Base-by-base conservation (phyloP, 768 basidiomycete species). In the Boletus reticuloceps region DNA sequence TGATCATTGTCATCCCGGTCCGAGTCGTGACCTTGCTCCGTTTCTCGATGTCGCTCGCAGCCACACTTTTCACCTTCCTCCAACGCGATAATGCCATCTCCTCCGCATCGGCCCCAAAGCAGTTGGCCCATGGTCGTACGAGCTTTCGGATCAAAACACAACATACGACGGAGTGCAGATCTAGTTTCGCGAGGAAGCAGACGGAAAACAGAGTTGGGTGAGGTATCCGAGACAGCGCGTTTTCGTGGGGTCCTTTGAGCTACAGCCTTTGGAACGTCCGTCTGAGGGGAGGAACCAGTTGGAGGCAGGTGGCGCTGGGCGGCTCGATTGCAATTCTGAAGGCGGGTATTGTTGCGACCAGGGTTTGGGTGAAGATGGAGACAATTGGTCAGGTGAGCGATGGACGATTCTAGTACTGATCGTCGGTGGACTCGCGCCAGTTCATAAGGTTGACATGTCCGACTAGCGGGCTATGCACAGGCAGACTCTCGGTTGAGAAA, bases 41-140 rank as follows among this genome's bases (percentile, higher is more conserved):
- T n/a, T 29, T 52, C 57, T 6, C 25, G 50, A 63, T 71, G 69
- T 49, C 64, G 72, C 22, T 79, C 81, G 69, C 94, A 97, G 17
- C 85, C 84, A 67, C 94, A 97, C 40, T 48, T 57, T 31, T 72
- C 69, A n/a, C 69, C 70, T 12, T 70, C 69, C 20, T 68, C 69
- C 5, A 70, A 37, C 1, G 70, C 69, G 46, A 94, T 78, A 55
- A 96, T 75, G 25, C 85, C 86, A 56, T 81, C 82, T 25, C 83
- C 81, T 67, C 88, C 89, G 51, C 89, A 88, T 47, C 75, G 77
- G 27, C 94, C 94, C 67, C 88, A 86, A 49, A 98, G 79, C 47
- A 99, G 73, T 69, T 98, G 94, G 12, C 92, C 89, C 53, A 99
- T 82, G 29, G 97, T 98, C 69, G 94, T 96, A 39, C 97, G 86